Evolutionary conservation across 1,139 yeast species (phyloP).

Genomic region (Suhomyces coccinellae): DNA sequence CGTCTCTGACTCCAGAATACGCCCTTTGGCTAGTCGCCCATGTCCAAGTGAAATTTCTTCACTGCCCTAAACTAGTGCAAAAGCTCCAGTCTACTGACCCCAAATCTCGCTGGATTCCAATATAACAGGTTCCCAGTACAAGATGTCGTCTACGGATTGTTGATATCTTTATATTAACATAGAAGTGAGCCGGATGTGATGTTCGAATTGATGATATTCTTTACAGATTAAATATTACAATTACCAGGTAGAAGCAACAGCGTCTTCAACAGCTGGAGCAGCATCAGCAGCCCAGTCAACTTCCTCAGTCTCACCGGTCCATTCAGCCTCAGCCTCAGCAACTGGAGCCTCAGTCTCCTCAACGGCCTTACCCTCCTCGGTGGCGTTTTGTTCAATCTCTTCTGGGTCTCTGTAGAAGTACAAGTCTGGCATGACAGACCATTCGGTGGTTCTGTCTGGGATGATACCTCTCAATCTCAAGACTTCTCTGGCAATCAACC

Average conservation of each 20-base stretch:
- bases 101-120: too few species aligned
- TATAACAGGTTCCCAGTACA: too few species aligned
- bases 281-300: constrained; percentile 67
- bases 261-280: constrained; percentile 74
- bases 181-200: constrained; percentile 11
- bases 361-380: constrained; percentile 59
- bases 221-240: constrained; percentile 16
- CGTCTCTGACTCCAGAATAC: background rate
- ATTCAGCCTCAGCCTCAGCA: constrained; percentile 51
- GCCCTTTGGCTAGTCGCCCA: background rate
- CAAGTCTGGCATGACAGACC: constrained; percentile 99
- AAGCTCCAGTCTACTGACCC: background rate
- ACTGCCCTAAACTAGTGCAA: background rate
- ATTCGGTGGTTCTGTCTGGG: constrained; percentile 94
- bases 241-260: constrained; percentile 65
- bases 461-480: constrained; percentile 98
- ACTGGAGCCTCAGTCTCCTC: constrained; percentile 55
- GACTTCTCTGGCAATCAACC: constrained; percentile 99
- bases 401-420: constrained; percentile 99
- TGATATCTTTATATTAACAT: constrained; percentile 13
- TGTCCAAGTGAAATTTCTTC: background rate
- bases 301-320: constrained; percentile 62
- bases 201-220: constrained; percentile 15
- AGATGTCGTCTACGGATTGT: constrained; percentile 2
- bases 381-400: constrained; percentile 88